Base-by-base conservation (phyloP, 345 rosid species). In the Ceriops tagal region DNA sequence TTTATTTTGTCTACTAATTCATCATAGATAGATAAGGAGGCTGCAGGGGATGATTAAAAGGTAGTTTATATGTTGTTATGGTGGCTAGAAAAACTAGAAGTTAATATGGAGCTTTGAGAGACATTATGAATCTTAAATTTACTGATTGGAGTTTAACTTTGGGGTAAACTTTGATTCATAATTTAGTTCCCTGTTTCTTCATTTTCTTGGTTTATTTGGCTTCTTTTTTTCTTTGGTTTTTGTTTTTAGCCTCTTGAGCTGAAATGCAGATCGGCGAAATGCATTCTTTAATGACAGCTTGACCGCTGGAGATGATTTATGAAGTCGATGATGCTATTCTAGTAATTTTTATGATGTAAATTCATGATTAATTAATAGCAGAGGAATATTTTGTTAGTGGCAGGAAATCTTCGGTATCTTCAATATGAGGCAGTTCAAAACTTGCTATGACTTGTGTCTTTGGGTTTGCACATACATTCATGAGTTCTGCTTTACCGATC, bases 301-400 rank as follows among this genome's bases (percentile, higher is more conserved):
- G 70, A 61, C 58, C 26, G 21, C 28, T 31, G 65, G 3, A 22
- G 37, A 57, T 52, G 18, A 21, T 43, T 22, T 56, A 56, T 27
- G 28, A 24, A 9, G 59, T 21, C 6, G 26, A 27, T 56, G 59
- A 24, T 21, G 26, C 59, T 24, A 8, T 56, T 24, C 26, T 24
- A 56, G 13, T 24, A 30, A 13, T 13, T 69, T 34, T 22, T 61
- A 37, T 59, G 58, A 71, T 75, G 73, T 61, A 76, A 66, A 79
- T 80, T 72, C 81, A 65, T 78, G 73, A 72, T 71, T 69, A 27
- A 11, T 21, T 56, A 21, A 24, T 16, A 59, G 24, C 68, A 82
- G 88, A 84, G 82, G 79, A 72, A 52, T 67, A 31, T 77, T 66
- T 49, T 21, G 70, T 63, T 62, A 78, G 87, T 80, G 81, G 87